Base-by-base conservation (phyloP, 2,329 filamentous ascomycete species). In the Geosmithia putterillii region DNA sequence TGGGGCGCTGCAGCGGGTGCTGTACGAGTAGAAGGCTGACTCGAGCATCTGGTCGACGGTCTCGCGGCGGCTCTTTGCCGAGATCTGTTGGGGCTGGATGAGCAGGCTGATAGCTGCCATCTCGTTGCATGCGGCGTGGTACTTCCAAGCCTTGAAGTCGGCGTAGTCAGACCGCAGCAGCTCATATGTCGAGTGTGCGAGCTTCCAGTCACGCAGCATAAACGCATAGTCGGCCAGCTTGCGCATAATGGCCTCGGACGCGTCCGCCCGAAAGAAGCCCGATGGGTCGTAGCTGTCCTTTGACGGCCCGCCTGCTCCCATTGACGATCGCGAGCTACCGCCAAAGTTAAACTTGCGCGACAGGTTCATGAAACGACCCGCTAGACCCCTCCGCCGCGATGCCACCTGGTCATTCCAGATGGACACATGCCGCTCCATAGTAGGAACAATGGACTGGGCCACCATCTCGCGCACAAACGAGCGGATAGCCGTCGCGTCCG, bases 381-480 rank as follows among this genome's bases (percentile, higher is more conserved):
- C 85, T 40, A 98, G 73, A 14, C 94, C 94, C 55, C 87, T 81
- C 45, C 94, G 75, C 46, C 86, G 77, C 12, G 94, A 95, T 15
- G 90, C 89, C 21, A 96, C 85, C 60, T 96, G 90, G 54, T 98
- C 92, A 56, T 98, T 98, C 94, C 92, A 98, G 5, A 88, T 72
- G 6, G 87, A 83, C 10, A 94, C 77, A 50, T 85, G 81, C 44
- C 90, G 83, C 63, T 98, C 92, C 94, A 98, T 98, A 36, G 86
- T 89, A 1, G 94, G 92, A 45, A 98, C 74, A 42, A 98, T 80
- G 2, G 90, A 96, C 58, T 96, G 90, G 1, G 85, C 92, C 7
- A 95, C 86, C 71, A 98, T 86, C 60, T 98, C 94, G 25, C 92
- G 81, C 46, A 96, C 78, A 58, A 98, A 94, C 0, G 85, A 85